phyloP scores from a whole-genome alignment of 1,139 yeast species.

The Blastobotrys niveus region DNA sequence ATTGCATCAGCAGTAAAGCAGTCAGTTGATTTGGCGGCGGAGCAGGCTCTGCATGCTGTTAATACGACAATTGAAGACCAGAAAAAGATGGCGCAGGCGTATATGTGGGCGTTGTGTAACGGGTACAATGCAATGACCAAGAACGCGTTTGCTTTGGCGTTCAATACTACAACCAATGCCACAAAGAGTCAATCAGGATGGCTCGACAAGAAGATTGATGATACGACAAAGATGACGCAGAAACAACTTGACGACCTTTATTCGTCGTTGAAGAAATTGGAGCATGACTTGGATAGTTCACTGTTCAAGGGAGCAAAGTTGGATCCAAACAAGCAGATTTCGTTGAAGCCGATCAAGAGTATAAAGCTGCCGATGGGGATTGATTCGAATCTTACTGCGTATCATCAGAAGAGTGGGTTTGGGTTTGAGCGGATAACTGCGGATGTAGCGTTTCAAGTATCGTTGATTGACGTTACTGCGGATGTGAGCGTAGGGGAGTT shows the following conservation, averaged over 20 bases:
- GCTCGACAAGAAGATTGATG: conserved; percentile 8
- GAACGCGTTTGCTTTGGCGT: conserved; percentile 9
- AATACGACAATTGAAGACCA: conserved; percentile 22
- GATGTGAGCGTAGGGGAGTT: neutral
- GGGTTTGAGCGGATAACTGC: conserved; percentile 3
- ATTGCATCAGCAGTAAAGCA: no score
- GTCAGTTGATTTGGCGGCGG: no score
- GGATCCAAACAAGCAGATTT: conserved; percentile 16
- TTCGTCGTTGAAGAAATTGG: conserved; percentile 17
- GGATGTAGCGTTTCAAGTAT: neutral
- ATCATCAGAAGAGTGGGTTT: neutral
- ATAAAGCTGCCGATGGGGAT: neutral
- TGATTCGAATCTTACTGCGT: conserved; percentile 2
- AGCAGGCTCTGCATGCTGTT: conserved; percentile 15
- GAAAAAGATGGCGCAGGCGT: conserved; percentile 12
- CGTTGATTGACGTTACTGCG: neutral
- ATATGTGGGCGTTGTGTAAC: conserved; percentile 12
- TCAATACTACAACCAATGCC: conserved; percentile 15
- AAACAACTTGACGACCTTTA: conserved; percentile 15
- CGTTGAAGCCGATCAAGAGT: conserved; percentile 14
- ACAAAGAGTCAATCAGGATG: conserved; percentile 12
- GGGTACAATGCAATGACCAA: conserved; percentile 12
- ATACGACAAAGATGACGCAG: conserved; percentile 13
- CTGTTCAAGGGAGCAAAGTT: conserved; percentile 18
- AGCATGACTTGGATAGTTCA: conserved; percentile 16